A percentile compares a stretch with the other conserved stretches of the same genome.
Conservation (phyloP, 768 basidiomycete species). For the Boletus vermiculosoides region DNA sequence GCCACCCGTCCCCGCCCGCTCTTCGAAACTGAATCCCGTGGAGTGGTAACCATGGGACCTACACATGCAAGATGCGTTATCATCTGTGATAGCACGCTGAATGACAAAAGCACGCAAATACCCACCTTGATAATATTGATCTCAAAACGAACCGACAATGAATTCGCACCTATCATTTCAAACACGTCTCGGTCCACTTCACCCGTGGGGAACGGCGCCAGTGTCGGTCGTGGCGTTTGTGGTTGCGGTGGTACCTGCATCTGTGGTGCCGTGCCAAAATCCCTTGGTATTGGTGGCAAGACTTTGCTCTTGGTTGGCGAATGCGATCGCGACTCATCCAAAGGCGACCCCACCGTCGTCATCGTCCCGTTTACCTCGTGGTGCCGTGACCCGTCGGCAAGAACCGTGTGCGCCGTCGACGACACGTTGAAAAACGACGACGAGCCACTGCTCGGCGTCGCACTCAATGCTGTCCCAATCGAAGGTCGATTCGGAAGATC, state of each 20-base stretch:
- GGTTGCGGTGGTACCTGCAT: constrained; percentile 9
- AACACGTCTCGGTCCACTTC: constrained; percentile 68
- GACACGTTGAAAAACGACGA: constrained; percentile 86
- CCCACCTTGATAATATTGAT: constrained; percentile 95
- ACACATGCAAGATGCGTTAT: constrained; percentile 4
- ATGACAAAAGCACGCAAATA: constrained; percentile 4
- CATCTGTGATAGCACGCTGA: not conserved
- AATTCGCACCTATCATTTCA: constrained; percentile 71
- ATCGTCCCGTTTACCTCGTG: constrained; percentile 25
- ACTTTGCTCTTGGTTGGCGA: constrained; percentile 60
- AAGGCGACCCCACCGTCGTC: constrained; percentile 18
- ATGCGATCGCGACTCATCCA: constrained; percentile 43
- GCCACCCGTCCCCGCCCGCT: constrained; percentile 89
- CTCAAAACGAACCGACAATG: constrained; percentile 90
- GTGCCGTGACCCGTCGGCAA: constrained; percentile 36
- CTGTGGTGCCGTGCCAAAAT: constrained; percentile 44
- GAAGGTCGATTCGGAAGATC: constrained; percentile 46
- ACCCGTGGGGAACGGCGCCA: constrained; percentile 60
- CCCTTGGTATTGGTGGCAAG: constrained; percentile 79
- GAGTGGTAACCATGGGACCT: constrained; percentile 92
- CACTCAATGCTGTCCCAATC: constrained; percentile 48
- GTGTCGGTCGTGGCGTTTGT: constrained; percentile 38
- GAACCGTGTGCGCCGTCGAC: constrained; percentile 46
- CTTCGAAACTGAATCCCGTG: constrained; percentile 96
- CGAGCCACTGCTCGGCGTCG: constrained; percentile 73